These are phyloP conservation scores for Xerocomus cyaneibrunnescens DNA, from an alignment of 1,284 basidiomycete genomes.

Conservation along the genomic window DNA sequence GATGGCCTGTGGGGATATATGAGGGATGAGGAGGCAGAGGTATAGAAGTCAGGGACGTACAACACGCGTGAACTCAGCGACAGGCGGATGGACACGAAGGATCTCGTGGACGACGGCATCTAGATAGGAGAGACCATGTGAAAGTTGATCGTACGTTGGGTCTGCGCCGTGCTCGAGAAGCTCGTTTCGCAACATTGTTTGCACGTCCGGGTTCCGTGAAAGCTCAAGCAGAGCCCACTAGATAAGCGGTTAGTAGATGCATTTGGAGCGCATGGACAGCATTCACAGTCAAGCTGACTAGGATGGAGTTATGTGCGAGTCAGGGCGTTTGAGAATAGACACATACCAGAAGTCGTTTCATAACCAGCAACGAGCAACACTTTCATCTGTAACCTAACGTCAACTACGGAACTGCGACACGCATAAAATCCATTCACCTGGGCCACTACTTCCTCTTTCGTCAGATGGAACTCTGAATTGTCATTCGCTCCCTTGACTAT, in stretches of 20 bases:
- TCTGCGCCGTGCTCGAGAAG: conserved; percentile 4
- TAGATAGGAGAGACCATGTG: conserved; percentile 19
- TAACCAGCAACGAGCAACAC: conserved; percentile 42
- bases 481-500: conserved; percentile 38
- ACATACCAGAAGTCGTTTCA: conserved; percentile 42
- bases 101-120: conserved; percentile 28
- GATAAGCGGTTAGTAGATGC: background rate
- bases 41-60: conserved; percentile 21
- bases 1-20: conserved; percentile 24
- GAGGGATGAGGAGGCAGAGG: background rate
- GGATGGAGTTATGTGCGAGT: background rate
- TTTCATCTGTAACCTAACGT: conserved; percentile 32
- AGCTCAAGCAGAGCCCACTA: conserved; percentile 34
- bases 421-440: conserved; percentile 36
- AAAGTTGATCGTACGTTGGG: conserved; percentile 20
- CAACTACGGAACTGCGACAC: background rate
- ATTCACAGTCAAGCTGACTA: conserved; percentile 31
- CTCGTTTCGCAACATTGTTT: conserved; percentile 8
- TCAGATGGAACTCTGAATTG: conserved; percentile 47
- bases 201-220: conserved; percentile 14
- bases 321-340: background rate
- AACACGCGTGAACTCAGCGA: conserved; percentile 40
- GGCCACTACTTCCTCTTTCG: conserved; percentile 65
- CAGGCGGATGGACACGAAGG: conserved; percentile 10
- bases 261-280: background rate